Conservation (phyloP, 495 filamentous ascomycete genomes). For the Daldinia loculata region DNA sequence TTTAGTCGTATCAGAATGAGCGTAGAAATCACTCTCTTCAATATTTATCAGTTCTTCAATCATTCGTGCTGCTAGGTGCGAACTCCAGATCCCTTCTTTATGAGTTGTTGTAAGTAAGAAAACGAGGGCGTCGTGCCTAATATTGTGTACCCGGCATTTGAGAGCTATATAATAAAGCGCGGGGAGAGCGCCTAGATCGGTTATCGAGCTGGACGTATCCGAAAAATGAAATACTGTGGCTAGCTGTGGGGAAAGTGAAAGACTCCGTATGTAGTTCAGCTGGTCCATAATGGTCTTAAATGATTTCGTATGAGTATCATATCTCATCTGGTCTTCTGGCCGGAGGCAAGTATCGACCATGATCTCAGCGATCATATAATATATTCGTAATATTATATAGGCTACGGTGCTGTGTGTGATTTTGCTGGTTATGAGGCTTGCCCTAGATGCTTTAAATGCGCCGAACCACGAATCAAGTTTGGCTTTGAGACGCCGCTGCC, state of each 20-base stretch:
- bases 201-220: slow-evolving; percentile 47
- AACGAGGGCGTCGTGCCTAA: slow-evolving; percentile 56
- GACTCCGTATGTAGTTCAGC: slow-evolving; percentile 44
- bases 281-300: slow-evolving; percentile 52
- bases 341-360: slow-evolving; percentile 54
- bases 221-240: slow-evolving; percentile 10
- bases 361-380: slow-evolving; percentile 59
- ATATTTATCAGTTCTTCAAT: slow-evolving; percentile 49
- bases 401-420: slow-evolving; percentile 12
- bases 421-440: not conserved
- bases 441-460: slow-evolving; percentile 27
- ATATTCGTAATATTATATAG: slow-evolving; percentile 50
- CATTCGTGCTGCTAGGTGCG: slow-evolving; percentile 34
- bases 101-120: slow-evolving; percentile 52
- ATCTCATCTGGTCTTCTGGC: slow-evolving; percentile 49
- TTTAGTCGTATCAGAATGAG: slow-evolving; percentile 20
- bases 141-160: slow-evolving; percentile 63
- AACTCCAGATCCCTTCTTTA: slow-evolving; percentile 63
- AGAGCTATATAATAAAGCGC: slow-evolving; percentile 62
- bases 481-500: slow-evolving; percentile 24
- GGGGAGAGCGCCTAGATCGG: slow-evolving; percentile 60
- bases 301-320: slow-evolving; percentile 51
- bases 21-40: slow-evolving; percentile 49
- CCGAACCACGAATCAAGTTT: slow-evolving; percentile 42
- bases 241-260: not conserved